These are phyloP conservation scores for Fraxinus quadrangulata DNA, from an alignment of 257 asterid genomes.

Conservation along the genomic window DNA sequence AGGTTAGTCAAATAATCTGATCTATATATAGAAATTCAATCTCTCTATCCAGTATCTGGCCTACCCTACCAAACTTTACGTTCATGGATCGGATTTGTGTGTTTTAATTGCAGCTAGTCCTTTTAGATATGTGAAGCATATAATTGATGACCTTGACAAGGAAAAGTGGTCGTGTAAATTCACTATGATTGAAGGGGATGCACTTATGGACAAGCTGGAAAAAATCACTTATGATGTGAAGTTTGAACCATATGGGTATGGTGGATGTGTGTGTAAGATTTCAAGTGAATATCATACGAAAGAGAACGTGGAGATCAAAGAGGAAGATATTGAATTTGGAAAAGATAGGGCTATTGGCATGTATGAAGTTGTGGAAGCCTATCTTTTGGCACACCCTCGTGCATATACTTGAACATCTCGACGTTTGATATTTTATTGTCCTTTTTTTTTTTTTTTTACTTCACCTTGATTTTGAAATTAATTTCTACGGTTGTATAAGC, in stretches of 20 bases:
- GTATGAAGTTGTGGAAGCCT: slow-evolving; percentile 45
- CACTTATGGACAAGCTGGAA: slow-evolving; percentile 51
- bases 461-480: not conserved
- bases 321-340: slow-evolving; percentile 33
- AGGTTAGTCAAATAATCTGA: slow-evolving; percentile 25
- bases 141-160: slow-evolving; percentile 51
- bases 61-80: too few species aligned
- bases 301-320: slow-evolving; percentile 35
- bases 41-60: too few species aligned
- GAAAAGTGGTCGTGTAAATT: slow-evolving; percentile 42
- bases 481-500: not conserved
- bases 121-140: slow-evolving; percentile 51
- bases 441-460: not conserved
- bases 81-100: not conserved
- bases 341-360: slow-evolving; percentile 39
- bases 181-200: slow-evolving; percentile 61
- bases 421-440: not conserved
- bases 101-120: slow-evolving; percentile 46
- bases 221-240: slow-evolving; percentile 45
- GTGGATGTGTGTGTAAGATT: slow-evolving; percentile 53
- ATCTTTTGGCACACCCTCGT: slow-evolving; percentile 51
- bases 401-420: slow-evolving; percentile 26
- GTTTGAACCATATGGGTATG: slow-evolving; percentile 51
- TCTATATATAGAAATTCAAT: not conserved
- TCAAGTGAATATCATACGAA: slow-evolving; percentile 20